Evolutionary conservation across 257 asterid species (phyloP).

Genomic region (Verbascum thapsus): DNA sequence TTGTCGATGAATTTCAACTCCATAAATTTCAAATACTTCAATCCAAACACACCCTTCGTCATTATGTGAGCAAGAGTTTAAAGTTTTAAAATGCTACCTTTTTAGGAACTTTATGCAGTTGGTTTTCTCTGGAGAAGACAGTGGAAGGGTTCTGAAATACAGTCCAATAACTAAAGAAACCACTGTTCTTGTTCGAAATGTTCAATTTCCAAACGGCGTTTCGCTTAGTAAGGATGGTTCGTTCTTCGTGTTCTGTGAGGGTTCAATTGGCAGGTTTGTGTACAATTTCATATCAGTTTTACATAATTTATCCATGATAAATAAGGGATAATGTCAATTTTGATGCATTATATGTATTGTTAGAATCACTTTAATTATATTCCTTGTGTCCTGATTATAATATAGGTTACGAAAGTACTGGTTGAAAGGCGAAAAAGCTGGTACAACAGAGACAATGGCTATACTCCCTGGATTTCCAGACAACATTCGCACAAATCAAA

Average conservation of each 20-base stretch:
- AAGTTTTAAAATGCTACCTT: constrained; percentile 18
- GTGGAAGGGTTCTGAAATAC: constrained; percentile 88
- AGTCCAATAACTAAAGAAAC: constrained; percentile 64
- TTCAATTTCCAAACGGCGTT: constrained; percentile 87
- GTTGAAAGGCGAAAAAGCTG: constrained; percentile 83
- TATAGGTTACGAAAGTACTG: constrained; percentile 74
- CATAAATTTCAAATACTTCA: no score
- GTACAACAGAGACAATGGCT: constrained; percentile 66
- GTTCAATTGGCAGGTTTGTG: constrained; percentile 69
- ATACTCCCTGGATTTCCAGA: constrained; percentile 81
- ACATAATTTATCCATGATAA: neutral
- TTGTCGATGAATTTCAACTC: no score
- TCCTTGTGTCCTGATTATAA: neutral
- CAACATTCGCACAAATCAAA: constrained; percentile 74
- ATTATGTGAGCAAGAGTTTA: no score
- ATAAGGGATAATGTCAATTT: neutral
- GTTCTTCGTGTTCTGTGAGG: constrained; percentile 78
- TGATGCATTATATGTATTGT: no score
- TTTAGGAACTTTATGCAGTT: constrained; percentile 80
- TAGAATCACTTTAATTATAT: no score
- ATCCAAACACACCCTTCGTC: no score
- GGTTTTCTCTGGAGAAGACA: constrained; percentile 73
- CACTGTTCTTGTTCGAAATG: constrained; percentile 64
- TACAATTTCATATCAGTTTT: constrained; percentile 12
- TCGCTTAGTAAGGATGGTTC: constrained; percentile 89